These are phyloP conservation scores for Puccinia novopanici DNA, from an alignment of 1,284 basidiomycete species.

Conservation along the genomic window DNA sequence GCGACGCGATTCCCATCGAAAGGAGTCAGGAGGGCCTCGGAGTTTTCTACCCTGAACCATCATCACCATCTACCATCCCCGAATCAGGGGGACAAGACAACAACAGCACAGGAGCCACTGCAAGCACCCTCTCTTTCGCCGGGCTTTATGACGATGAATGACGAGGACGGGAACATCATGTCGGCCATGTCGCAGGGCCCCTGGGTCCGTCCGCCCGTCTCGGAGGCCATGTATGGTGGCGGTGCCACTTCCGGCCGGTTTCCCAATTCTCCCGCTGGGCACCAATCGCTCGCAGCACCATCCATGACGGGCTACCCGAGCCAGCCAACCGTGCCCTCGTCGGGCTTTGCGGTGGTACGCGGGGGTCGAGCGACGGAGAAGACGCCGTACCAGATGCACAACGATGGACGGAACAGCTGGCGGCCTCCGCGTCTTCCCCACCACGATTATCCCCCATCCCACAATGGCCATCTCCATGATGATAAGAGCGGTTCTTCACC, in stretches of 20 bases:
- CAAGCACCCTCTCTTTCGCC: background rate
- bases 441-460: slow-evolving; percentile 33
- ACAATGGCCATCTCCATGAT: background rate
- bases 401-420: slow-evolving; percentile 33
- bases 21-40: background rate
- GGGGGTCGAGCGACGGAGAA: slow-evolving; percentile 58
- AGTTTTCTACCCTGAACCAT: slow-evolving; percentile 10
- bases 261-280: background rate
- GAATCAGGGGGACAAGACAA: background rate
- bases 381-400: slow-evolving; percentile 55
- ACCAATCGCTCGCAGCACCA: background rate
- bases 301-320: background rate
- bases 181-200: slow-evolving; percentile 50
- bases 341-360: slow-evolving; percentile 59
- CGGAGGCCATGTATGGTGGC: background rate
- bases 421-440: background rate
- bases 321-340: slow-evolving; percentile 45
- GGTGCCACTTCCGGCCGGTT: background rate
- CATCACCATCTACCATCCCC: too few relatives aligned
- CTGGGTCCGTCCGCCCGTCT: slow-evolving; percentile 20
- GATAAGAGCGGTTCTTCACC: too few relatives aligned
- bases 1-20: too few relatives aligned
- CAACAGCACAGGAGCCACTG: background rate
- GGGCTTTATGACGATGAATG: slow-evolving; percentile 31
- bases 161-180: slow-evolving; percentile 49